phyloP scores from a whole-genome alignment of 1,284 basidiomycete genomes.

The Fistulina hepatica region DNA sequence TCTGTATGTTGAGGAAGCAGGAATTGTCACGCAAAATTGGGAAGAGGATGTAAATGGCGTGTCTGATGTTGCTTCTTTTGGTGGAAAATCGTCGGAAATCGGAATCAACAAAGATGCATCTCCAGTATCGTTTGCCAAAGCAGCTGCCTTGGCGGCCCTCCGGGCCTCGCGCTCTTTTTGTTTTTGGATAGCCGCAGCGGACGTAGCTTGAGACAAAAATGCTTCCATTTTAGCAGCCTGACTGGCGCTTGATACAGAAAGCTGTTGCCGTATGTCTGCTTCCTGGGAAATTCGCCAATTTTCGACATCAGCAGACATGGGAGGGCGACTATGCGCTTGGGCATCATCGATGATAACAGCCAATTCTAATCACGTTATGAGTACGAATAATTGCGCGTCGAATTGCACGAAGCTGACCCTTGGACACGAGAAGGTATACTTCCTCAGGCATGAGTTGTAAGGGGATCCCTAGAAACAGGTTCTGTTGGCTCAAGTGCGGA shows the following conservation, averaged over 20 bases:
- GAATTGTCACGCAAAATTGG: conserved; percentile 47
- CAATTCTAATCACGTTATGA: conserved; percentile 37
- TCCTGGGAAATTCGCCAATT: conserved; percentile 42
- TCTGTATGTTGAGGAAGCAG: conserved; percentile 47
- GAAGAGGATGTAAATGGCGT: conserved; percentile 13
- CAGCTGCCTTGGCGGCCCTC: conserved; percentile 26
- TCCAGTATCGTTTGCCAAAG: too few species aligned
- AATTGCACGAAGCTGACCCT: conserved; percentile 39
- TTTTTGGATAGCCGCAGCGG: conserved; percentile 55
- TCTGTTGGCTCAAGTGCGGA: conserved; percentile 92
- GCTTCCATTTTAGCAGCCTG: conserved; percentile 32
- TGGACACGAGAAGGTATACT: conserved; percentile 75
- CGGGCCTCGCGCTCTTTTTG: conserved; percentile 60
- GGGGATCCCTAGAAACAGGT: conserved; percentile 89
- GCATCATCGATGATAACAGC: conserved; percentile 74
- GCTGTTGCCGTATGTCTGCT: conserved; percentile 7
- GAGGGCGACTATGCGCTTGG: conserved; percentile 49
- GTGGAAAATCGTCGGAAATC: conserved; percentile 13
- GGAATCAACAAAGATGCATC: conserved; percentile 16
- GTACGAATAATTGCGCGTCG: conserved; percentile 6
- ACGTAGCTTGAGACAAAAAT: conserved; percentile 35
- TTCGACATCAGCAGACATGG: conserved; percentile 35
- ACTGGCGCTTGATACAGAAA: not conserved
- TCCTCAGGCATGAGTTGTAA: conserved; percentile 87
- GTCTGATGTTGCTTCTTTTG: conserved; percentile 7